Evolutionary conservation across 1,284 basidiomycete species (phyloP), one percentile per base, ranked within the genome.

Genomic region (Cryptococcus amylolentus): DNA sequence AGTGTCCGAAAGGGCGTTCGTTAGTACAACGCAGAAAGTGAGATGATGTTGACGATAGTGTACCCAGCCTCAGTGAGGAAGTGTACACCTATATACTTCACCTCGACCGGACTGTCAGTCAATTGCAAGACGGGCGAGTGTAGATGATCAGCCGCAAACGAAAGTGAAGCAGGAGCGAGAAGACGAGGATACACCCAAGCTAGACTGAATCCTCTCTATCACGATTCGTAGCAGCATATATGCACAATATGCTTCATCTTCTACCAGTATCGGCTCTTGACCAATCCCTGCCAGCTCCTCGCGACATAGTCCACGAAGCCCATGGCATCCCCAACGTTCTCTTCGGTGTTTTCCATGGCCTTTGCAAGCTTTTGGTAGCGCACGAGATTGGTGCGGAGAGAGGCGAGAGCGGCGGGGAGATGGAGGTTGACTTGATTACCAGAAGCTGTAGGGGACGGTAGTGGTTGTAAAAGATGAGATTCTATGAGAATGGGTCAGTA

Each of bases 401-500:
- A 51, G 3, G 31, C 45, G 2, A 67, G 57, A 1, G 73, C 71
- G 2, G 56, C 51, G 4, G 58, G 50, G 27, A 76, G 62, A 48
- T 70, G 62, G 0, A 67, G 68, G 49, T 72, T 72, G 7, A 35
- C 49, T 20, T 2, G 38, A 20, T 23, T 31, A 12, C 40, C 27
- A 8, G 26, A 20, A 18, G 52, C 20, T 9, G 49, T 26, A 31
- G 39, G 27, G 9, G 40, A n/a, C 12, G 68, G 64, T 46, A 61
- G 62, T 2, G 73, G 65, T 57, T 71, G 66, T 9, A 76, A 62
- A 6, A 76, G 66, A 31, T 62, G 62, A 0, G 70, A 66, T 62
- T 74, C 72, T 72, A 58, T 4, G 37, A 6, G 44, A 54, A 42
- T 55, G 23, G 4, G 37, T 31, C 26, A 43, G 20, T 41, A 26